phyloP scores from a whole-genome alignment of 139 green algal genomes.

The Coelastrella sp. region DNA sequence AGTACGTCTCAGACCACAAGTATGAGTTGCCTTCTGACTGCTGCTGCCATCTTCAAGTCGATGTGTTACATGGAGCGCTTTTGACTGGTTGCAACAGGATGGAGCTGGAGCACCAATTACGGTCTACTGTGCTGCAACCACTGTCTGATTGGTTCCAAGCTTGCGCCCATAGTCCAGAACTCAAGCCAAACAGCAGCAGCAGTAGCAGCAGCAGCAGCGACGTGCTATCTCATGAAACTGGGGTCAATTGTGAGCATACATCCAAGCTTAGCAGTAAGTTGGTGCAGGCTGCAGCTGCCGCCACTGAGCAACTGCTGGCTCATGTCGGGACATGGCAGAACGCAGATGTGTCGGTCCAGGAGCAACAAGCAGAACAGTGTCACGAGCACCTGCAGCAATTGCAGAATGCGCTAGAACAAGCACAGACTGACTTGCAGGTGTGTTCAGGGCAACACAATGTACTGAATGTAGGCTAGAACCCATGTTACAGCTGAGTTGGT shows the following conservation, averaged over 20 bases:
- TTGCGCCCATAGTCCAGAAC: not conserved
- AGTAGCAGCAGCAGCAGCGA: too few relatives aligned
- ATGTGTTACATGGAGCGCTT: too few relatives aligned
- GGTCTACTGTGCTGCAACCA: not conserved
- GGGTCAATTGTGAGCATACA: too few relatives aligned
- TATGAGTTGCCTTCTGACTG: too few relatives aligned
- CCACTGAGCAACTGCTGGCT: constrained; percentile 21
- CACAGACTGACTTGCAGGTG: constrained; percentile 13
- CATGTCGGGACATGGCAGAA: not conserved
- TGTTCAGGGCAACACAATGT: not conserved
- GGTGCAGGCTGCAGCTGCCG: constrained; percentile 14
- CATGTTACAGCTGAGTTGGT: too few relatives aligned
- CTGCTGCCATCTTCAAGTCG: too few relatives aligned
- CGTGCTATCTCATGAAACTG: too few relatives aligned
- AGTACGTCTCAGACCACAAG: too few relatives aligned
- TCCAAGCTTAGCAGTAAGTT: too few relatives aligned
- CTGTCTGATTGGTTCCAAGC: constrained; percentile 24
- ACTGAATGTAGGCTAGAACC: too few relatives aligned
- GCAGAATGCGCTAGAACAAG: not conserved
- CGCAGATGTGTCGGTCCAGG: not conserved
- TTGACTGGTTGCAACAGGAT: not conserved
- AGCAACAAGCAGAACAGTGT: not conserved
- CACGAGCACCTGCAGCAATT: not conserved
- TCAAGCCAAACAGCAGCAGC: too few relatives aligned
- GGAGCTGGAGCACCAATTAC: constrained; percentile 9